Conservation (phyloP, 108 stramenopile genomes). For the Pseudonitzschia multiseries region DNA sequence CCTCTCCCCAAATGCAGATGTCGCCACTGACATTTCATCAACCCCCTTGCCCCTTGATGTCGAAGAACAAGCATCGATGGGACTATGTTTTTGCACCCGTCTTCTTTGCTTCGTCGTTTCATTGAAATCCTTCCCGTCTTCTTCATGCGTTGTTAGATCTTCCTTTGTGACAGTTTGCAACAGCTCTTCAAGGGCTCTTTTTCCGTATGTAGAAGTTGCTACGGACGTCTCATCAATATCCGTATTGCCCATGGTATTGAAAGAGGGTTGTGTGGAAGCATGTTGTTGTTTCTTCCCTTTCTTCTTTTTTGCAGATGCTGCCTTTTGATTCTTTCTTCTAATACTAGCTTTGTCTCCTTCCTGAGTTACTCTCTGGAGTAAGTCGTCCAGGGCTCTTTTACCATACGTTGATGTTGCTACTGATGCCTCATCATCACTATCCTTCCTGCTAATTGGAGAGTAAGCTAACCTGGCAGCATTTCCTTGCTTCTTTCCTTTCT, state of each 20-base stretch:
- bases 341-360: neutral
- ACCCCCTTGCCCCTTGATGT: neutral
- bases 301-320: neutral
- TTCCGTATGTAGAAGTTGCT: slow-evolving; percentile 9
- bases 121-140: neutral
- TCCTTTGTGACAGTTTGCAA: neutral
- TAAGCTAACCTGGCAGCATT: neutral
- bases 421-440: slow-evolving; percentile 12
- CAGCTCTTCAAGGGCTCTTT: slow-evolving; percentile 6
- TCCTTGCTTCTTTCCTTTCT: neutral
- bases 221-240: slow-evolving; percentile 16
- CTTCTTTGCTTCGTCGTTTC: neutral
- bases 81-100: neutral
- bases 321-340: neutral
- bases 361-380: neutral
- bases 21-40: slow-evolving; percentile 11
- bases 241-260: neutral
- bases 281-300: neutral
- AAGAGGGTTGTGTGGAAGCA: neutral
- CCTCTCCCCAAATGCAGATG: slow-evolving; percentile 5
- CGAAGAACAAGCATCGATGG: neutral
- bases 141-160: neutral
- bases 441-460: neutral
- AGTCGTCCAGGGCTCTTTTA: slow-evolving; percentile 20
- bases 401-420: slow-evolving; percentile 22